Base-by-base conservation (phyloP, 805 yeast genomes). In the Yueomyces sinensis region DNA sequence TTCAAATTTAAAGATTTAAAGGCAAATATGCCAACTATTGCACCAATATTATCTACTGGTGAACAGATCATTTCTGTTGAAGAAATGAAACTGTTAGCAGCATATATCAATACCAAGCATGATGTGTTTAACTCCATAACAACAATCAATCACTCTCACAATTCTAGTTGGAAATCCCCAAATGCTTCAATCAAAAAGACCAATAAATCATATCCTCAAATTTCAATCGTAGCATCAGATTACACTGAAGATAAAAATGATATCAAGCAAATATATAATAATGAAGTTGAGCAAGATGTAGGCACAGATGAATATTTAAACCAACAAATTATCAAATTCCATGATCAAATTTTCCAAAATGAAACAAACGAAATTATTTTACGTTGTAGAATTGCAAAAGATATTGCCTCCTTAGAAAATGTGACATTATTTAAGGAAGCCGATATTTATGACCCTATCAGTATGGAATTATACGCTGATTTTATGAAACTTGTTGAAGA, bases 1-100 rank as follows among this genome's bases (percentile, higher is more conserved):
- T 64, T 81, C 19, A 73, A 72, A 37, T 75, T 81, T 46, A 65
- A 63, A 38, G 80, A 80, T 42, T 53, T 79, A 38, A 72, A 65
- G 41, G 83, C 82, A 1, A 58, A 61, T 4, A 52, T 68, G 30
- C 83, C 74, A 3, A 36, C 68, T 0, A 17, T 16, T 50, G 65
- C 67, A 29, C 72, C 83, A 4, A 63, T 62, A 3, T 54, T 70
- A 42, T 68, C 82, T 1, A 66, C 70, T 2, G 67, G 69, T 0
- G 63, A 69, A 23, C 73, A 76, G 13, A 75, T 76, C 36, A 57
- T 79, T 5, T 63, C 77, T 1, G 52, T 72, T 33, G 71, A 72
- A 14, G 77, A 77, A 44, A 54, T 80, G 45, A 66, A 74, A 41
- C 72, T 81, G 1, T 57, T 81, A 32, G 65, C 80, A 9, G 60